Percentiles rank a stretch among this genome's conserved stretches.
These are phyloP conservation scores for Batkoa obscura DNA, from an alignment of 371 early-diverging fungal species.

Conservation along the genomic window DNA sequence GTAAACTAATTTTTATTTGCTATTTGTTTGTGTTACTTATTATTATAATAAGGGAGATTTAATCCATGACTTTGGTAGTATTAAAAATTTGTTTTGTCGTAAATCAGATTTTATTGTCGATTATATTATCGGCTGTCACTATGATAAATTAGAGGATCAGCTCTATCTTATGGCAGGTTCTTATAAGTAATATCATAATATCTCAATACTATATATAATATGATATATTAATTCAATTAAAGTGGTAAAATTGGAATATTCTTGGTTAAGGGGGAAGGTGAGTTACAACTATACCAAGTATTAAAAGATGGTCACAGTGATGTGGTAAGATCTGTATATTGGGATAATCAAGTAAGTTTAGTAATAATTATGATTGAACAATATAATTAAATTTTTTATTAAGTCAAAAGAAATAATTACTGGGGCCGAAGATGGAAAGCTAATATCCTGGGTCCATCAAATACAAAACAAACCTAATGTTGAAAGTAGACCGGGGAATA, in stretches of 20 bases:
- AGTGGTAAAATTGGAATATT: neutral
- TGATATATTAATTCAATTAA: neutral
- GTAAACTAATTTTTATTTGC: neutral
- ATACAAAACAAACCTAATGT: too few species aligned
- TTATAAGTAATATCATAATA: neutral
- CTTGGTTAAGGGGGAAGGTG: neutral
- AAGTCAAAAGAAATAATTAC: neutral
- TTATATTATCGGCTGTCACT: neutral
- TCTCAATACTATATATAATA: neutral
- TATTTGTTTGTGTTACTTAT: neutral
- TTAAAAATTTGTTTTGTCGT: neutral
- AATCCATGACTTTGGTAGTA: neutral
- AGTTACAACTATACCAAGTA: neutral
- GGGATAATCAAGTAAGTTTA: neutral
- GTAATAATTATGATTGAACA: neutral
- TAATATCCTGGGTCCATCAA: neutral
- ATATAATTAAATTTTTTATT: neutral
- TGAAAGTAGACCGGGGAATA: too few species aligned
- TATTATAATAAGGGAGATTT: neutral
- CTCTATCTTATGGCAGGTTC: neutral
- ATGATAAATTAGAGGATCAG: neutral
- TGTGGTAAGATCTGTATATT: neutral
- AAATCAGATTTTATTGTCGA: neutral
- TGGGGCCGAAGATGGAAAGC: neutral
- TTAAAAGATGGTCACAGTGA: neutral